These are phyloP conservation scores for Anastatica hierochuntica DNA, from an alignment of 345 rosid species.

Conservation along the genomic window DNA sequence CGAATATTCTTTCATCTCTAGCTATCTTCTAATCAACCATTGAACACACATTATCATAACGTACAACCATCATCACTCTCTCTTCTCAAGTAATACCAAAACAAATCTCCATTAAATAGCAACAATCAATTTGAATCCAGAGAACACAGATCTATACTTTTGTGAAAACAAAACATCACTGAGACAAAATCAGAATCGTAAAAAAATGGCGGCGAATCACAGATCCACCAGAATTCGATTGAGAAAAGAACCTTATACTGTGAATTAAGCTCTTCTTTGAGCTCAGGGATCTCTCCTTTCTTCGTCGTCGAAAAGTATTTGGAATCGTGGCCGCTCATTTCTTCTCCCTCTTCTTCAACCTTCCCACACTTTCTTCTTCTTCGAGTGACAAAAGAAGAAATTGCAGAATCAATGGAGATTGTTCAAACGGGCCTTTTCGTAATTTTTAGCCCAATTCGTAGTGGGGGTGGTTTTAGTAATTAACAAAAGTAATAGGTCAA, in stretches of 20 bases:
- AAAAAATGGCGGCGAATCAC: constrained; percentile 2
- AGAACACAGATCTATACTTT: neutral
- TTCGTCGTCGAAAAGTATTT: constrained; percentile 94
- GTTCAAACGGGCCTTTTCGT: neutral
- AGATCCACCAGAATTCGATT: constrained; percentile 7
- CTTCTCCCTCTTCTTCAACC: constrained; percentile 8
- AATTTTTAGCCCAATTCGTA: neutral
- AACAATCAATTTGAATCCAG: constrained; percentile 14
- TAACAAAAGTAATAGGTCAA: too few relatives aligned
- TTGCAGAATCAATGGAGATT: neutral
- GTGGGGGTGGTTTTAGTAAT: too few relatives aligned
- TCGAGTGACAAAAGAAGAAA: neutral
- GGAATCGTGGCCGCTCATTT: constrained; percentile 95
- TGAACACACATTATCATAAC: too few relatives aligned
- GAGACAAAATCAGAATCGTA: neutral
- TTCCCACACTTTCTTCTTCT: neutral
- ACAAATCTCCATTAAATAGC: neutral
- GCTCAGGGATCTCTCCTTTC: constrained; percentile 98
- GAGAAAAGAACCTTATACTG: constrained; percentile 65
- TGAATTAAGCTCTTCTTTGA: constrained; percentile 91
- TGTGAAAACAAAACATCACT: neutral
- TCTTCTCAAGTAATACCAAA: too few relatives aligned
- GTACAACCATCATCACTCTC: too few relatives aligned
- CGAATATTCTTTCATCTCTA: neutral
- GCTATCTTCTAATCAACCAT: neutral